Percentiles rank a stretch among this genome's conserved stretches.
Evolutionary conservation across 208 protist genomes (phyloP).

Genomic region (Vickermania ingenoplastis): DNA sequence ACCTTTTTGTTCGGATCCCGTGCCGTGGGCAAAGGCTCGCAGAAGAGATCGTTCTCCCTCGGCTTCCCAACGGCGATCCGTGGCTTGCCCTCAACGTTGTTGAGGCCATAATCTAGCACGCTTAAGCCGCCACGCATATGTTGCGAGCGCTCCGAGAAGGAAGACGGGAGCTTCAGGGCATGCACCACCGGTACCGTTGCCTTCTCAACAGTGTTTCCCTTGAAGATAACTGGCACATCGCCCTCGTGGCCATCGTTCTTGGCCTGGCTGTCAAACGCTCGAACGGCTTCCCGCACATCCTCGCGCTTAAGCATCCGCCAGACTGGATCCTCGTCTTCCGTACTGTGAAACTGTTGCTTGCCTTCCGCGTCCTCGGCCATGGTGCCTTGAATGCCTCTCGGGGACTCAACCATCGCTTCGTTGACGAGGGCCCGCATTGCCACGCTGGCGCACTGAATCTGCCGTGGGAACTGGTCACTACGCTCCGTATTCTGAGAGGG

Average conservation of each 20-base stretch:
- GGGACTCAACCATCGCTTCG: background rate
- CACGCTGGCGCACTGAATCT: background rate
- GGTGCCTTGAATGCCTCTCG: background rate
- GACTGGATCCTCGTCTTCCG: background rate
- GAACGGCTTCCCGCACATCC: slow-evolving; percentile 1
- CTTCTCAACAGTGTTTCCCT: background rate
- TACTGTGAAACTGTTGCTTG: background rate
- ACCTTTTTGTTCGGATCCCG: background rate
- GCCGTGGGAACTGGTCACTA: background rate
- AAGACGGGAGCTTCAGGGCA: background rate
- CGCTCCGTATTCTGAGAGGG: background rate
- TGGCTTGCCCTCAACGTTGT: background rate
- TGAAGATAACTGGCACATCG: background rate
- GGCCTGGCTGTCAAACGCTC: background rate
- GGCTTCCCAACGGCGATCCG: background rate
- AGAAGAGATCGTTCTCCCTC: background rate
- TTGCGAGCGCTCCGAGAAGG: background rate
- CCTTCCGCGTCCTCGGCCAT: background rate
- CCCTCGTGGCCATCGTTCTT: background rate
- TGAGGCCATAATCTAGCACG: background rate
- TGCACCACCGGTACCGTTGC: background rate
- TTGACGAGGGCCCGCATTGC: slow-evolving; percentile 2
- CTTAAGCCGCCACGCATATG: background rate
- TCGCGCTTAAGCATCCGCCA: background rate
- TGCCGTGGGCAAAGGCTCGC: background rate